phyloP scores from a whole-genome alignment of 768 basidiomycete genomes.

The Lentinula aciculospora region DNA sequence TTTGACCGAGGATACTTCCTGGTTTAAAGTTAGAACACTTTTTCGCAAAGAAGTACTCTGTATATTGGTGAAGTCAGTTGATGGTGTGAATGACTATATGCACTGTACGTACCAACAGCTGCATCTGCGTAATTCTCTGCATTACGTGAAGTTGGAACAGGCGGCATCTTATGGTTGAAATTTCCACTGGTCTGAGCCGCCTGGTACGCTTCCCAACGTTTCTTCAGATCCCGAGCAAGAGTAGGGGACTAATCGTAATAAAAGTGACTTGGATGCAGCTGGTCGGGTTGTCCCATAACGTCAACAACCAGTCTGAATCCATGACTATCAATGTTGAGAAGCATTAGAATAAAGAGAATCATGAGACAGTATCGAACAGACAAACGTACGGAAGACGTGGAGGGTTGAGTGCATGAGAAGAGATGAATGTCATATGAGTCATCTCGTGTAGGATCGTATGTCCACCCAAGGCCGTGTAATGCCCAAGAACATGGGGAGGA shows the following conservation, averaged over 20 bases:
- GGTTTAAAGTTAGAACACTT: neutral
- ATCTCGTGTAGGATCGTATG: neutral
- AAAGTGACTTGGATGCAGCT: neutral
- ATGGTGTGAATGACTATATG: too few species aligned
- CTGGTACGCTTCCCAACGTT: neutral
- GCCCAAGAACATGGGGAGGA: neutral
- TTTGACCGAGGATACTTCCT: neutral
- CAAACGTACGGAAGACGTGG: neutral
- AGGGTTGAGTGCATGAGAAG: neutral
- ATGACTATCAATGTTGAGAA: neutral
- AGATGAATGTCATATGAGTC: neutral
- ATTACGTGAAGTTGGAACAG: neutral
- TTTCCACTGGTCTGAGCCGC: neutral
- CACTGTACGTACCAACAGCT: neutral
- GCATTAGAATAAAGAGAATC: too few species aligned
- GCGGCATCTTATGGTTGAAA: neutral
- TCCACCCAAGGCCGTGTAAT: neutral
- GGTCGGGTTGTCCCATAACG: neutral
- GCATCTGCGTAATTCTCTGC: neutral
- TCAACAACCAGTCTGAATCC: neutral
- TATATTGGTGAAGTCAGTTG: neutral
- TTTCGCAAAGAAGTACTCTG: neutral
- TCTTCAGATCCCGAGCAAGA: neutral
- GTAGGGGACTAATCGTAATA: neutral
- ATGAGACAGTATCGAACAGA: neutral